Conservation (phyloP, 1,284 basidiomycete genomes). For the Amylostereum chailletii region DNA sequence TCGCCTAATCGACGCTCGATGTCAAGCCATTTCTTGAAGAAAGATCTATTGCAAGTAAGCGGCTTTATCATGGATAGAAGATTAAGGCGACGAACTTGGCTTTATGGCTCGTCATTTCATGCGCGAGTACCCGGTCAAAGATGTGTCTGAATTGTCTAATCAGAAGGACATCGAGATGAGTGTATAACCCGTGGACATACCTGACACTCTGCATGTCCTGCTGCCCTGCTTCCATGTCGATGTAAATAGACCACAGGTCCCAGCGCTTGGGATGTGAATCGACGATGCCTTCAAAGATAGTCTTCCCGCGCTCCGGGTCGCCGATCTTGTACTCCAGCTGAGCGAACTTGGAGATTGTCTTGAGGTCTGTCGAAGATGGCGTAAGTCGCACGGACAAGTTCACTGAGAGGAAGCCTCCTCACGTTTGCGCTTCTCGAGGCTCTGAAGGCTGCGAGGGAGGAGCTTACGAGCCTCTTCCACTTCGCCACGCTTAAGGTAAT, state of each 20-base stretch:
- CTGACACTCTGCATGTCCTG: slow-evolving; percentile 71
- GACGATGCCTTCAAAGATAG: slow-evolving; percentile 94
- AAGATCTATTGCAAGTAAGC: slow-evolving; percentile 39
- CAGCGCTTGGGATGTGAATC: slow-evolving; percentile 91
- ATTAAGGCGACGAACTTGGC: slow-evolving; percentile 58
- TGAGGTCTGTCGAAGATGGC: slow-evolving; percentile 57
- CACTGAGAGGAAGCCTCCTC: slow-evolving; percentile 19
- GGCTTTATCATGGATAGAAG: not conserved
- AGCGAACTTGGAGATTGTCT: slow-evolving; percentile 91
- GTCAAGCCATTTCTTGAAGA: slow-evolving; percentile 98
- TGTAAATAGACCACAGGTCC: slow-evolving; percentile 95
- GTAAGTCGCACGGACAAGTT: not conserved
- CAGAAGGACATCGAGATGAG: slow-evolving; percentile 8
- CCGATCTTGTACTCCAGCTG: slow-evolving; percentile 93
- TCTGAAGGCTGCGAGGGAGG: slow-evolving; percentile 85
- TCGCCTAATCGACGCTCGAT: slow-evolving; percentile 86
- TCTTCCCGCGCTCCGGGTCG: slow-evolving; percentile 90
- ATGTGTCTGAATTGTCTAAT: slow-evolving; percentile 45
- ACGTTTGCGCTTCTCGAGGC: slow-evolving; percentile 94
- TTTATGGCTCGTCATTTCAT: slow-evolving; percentile 91
- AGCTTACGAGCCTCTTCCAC: slow-evolving; percentile 80
- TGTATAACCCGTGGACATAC: slow-evolving; percentile 27
- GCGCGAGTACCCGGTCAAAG: slow-evolving; percentile 74
- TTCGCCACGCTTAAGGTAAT: slow-evolving; percentile 65
- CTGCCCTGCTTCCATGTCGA: slow-evolving; percentile 88